A percentile compares a stretch with the other conserved stretches of the same genome.
Conservation (phyloP, 176 grass and related monocot species). For the Calamus simplicifolius region DNA sequence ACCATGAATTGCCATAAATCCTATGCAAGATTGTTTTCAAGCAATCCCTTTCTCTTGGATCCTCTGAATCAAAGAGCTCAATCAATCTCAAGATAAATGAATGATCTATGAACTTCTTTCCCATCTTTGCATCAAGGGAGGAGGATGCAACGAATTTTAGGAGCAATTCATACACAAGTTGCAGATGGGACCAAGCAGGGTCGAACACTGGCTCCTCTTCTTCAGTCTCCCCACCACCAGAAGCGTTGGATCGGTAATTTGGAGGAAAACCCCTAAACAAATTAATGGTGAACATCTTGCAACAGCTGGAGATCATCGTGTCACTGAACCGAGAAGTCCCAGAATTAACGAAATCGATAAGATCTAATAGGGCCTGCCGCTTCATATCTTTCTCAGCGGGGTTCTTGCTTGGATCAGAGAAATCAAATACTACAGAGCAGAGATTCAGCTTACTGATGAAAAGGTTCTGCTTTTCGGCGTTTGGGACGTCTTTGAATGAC, state of each 20-base stretch:
- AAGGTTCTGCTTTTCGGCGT: conserved; percentile 67
- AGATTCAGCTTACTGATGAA: conserved; percentile 84
- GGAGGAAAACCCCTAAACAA: conserved; percentile 82
- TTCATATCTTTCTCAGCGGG: conserved; percentile 88
- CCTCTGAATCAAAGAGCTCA: conserved; percentile 89
- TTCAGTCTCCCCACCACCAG: conserved; percentile 63
- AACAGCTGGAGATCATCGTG: conserved; percentile 48
- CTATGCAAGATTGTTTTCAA: conserved; percentile 87
- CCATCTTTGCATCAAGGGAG: conserved; percentile 74
- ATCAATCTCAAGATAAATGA: conserved; percentile 78
- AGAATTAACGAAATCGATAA: conserved; percentile 66
- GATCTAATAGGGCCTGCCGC: conserved; percentile 73
- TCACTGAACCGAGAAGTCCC: conserved; percentile 53
- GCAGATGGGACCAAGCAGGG: conserved; percentile 84
- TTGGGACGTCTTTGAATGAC: conserved; percentile 77
- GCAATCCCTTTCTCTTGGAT: conserved; percentile 91
- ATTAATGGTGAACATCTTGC: conserved; percentile 83
- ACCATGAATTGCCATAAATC: conserved; percentile 99
- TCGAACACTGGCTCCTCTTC: conserved; percentile 96
- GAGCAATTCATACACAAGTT: conserved; percentile 92
- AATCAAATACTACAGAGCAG: conserved; percentile 88
- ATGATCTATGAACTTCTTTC: conserved; percentile 90
- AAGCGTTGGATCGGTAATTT: conserved; percentile 41
- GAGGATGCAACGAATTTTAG: conserved; percentile 83
- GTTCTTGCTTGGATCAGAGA: conserved; percentile 80